Conservation (phyloP, 768 basidiomycete genomes). For the Ephemerocybe angulata region DNA sequence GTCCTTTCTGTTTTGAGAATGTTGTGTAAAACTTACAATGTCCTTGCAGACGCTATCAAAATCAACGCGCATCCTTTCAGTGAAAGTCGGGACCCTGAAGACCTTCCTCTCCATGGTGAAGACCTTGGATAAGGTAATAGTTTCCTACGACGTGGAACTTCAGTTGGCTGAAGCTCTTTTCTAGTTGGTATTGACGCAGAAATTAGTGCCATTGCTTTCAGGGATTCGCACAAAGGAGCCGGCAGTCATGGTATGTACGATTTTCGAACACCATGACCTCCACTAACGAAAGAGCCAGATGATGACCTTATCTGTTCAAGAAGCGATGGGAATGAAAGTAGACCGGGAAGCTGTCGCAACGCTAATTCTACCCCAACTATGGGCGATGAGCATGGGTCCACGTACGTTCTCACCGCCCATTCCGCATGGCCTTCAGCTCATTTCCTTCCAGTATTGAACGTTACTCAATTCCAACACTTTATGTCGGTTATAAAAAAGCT, state of each 20-base stretch:
- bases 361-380: slow-evolving; percentile 84
- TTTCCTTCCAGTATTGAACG: slow-evolving; percentile 58
- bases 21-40: background rate
- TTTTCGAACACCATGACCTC: background rate
- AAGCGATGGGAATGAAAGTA: slow-evolving; percentile 93
- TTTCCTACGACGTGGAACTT: background rate
- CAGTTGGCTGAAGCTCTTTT: background rate
- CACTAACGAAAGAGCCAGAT: slow-evolving; percentile 43
- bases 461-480: slow-evolving; percentile 88
- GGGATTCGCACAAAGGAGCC: slow-evolving; percentile 97
- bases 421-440: background rate
- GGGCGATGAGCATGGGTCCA: slow-evolving; percentile 98
- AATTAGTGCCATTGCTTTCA: slow-evolving; percentile 88
- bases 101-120: slow-evolving; percentile 87
- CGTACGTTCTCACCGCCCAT: slow-evolving; percentile 42
- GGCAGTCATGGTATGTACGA: slow-evolving; percentile 72
- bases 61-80: slow-evolving; percentile 81
- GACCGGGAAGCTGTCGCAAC: slow-evolving; percentile 91
- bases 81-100: slow-evolving; percentile 86
- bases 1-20: background rate
- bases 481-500: slow-evolving; percentile 79
- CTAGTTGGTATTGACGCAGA: slow-evolving; percentile 85
- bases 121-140: slow-evolving; percentile 75
- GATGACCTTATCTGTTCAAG: slow-evolving; percentile 86
- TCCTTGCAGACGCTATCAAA: slow-evolving; percentile 78